Evolutionary conservation across 495 filamentous ascomycete genomes (phyloP), one percentile per base, ranked within the genome.

Genomic region (Saxispiralis lemnorum): DNA sequence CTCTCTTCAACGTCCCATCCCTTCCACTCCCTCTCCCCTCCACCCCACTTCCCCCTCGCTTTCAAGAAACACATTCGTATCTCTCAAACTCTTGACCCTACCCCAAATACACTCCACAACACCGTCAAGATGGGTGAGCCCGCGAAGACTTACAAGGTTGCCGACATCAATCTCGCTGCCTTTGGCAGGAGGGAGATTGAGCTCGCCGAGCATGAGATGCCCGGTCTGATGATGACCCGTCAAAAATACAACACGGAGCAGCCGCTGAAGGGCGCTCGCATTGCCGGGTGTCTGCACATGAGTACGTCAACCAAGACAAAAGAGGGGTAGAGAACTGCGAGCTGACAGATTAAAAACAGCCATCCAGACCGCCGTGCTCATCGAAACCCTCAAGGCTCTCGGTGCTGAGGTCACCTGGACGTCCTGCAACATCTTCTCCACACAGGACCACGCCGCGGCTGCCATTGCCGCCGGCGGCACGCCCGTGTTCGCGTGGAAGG

Each of bases 181-280:
- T 97, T 97, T 61, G 89, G 89, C 65, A 89, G 89, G 69, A 87
- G 88, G 62, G 89, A 97, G 75, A 95, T 97, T 58, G 86, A 94
- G 66, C 72, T 97, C 54, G 88, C 89, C 47, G 88, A 97, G 75
- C 87, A 93, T 72, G 89, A 93, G 71, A 93, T 93, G 83, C 82
- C 83, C 40, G 88, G 89, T 73, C 76, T 97, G 50, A 94, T 97
- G 84, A 75, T 81, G 55, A 96, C 88, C 59, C 79, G 89, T 62
- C 55, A 61, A 51, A 93, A 93, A 70, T 97, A 97, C 61, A 81
- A 79, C 55, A 59, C 63, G 37, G 92, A 93, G 64, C 92, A 96
- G 76, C 89, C 89, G 51, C 72, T 97, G 56, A 78, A 76, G 53
- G 89, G 87, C 64, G 78, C 80, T 47, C 58, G 69, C 41, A 95